Conservation (phyloP, 176 grass and related monocot genomes). For the Microstegium vimineum region DNA sequence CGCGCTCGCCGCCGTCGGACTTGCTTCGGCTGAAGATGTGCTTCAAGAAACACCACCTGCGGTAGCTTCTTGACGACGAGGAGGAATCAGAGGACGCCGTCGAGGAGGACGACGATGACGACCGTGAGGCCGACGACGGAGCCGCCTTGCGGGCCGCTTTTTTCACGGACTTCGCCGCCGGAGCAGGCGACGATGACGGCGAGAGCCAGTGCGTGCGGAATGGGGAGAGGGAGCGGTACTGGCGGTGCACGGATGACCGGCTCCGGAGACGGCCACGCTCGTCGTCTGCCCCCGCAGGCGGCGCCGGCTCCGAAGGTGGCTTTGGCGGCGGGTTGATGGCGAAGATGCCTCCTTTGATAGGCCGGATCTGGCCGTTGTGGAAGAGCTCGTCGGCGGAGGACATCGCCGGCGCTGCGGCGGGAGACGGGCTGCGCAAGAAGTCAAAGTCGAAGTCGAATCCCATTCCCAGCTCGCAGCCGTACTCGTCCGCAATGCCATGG, state of each 20-base stretch:
- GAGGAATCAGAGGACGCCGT: conserved; percentile 45
- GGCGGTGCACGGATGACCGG: conserved; percentile 51
- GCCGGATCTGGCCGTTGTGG: conserved; percentile 87
- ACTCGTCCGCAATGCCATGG: background rate
- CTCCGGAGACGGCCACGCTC: conserved; percentile 31
- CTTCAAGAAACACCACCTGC: conserved; percentile 71
- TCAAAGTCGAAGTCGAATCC: conserved; percentile 45
- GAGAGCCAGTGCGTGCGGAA: conserved; percentile 36
- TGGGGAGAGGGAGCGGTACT: conserved; percentile 59
- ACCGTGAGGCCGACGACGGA: conserved; percentile 14
- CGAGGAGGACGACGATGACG: conserved; percentile 39
- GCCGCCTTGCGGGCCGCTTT: background rate
- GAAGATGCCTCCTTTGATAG: too few species aligned
- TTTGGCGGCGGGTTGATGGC: background rate
- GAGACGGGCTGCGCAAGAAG: conserved; percentile 30
- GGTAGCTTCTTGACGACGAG: conserved; percentile 30
- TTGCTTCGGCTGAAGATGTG: conserved; percentile 61
- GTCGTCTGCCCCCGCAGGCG: background rate
- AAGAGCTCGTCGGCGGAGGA: conserved; percentile 87
- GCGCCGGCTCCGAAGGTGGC: background rate
- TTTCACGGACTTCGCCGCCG: background rate
- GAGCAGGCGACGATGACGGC: background rate
- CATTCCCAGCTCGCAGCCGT: background rate
- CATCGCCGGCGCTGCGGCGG: conserved; percentile 41
- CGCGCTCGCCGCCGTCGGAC: conserved; percentile 28